Base-by-base conservation (phyloP, 371 early-diverging fungal genomes). In the Nematocida parisii region DNA sequence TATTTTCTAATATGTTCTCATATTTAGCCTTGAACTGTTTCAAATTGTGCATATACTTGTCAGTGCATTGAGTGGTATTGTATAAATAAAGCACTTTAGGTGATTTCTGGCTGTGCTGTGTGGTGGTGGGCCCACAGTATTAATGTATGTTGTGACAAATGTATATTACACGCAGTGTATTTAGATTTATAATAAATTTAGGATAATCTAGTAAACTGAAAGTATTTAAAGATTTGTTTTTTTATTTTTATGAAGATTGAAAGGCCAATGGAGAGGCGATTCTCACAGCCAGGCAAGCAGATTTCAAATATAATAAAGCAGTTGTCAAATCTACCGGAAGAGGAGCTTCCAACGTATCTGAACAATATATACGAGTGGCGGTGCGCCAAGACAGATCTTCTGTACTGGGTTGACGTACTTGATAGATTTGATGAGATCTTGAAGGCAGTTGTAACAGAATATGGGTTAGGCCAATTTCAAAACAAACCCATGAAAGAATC, bases 231-330 rank as follows among this genome's bases (percentile, higher is more conserved):
- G 27, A 27, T 27, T 66, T 66, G 72, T 74, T 74, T 74, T 74
- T 61, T 66, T 27, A 61, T 55, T 33, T 54, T 20, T 44, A 74
- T 74, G 74, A 74, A 66, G 45, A 74, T 74, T 44, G 58, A 74
- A 55, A 74, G 74, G 42, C 66, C 74, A 56, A 44, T 52, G 15
- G 66, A 74, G 27, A 61, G 66, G 46, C 72, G 74, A 66, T 74
- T 74, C 74, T 66, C 74, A 66, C 64, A 66, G 64, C 64, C 74
- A 13, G 42, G 44, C 5, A 54, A 62, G 39, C n/a, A 66, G 27
- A 57, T 74, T 20, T 45, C 61, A 54, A 42, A 55, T 15, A 66
- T 66, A 9, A 74, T 74, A 61, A 11, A 42, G 22, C 7, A 50
- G 18, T 13, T 74, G 24, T 22, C 7, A 55, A 54, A 20, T 40